Percentiles rank a stretch among this genome's conserved stretches.
phyloP scores from a whole-genome alignment of 2,329 filamentous ascomycete species.

The Chalara sp. region DNA sequence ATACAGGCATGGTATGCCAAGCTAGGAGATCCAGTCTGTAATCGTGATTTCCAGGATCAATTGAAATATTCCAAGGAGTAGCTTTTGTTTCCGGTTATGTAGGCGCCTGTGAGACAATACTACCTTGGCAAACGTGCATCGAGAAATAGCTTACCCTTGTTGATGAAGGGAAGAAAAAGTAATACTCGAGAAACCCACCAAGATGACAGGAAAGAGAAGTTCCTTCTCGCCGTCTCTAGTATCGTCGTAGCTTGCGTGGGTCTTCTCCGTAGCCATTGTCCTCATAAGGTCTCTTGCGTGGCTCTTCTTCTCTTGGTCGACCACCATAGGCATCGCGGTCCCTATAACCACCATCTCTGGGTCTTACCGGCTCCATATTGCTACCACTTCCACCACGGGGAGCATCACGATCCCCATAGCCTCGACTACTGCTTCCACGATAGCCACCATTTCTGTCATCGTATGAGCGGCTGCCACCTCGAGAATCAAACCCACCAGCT shows the following conservation, averaged over 20 bases:
- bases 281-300: slow-evolving; percentile 48
- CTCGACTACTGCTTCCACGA: slow-evolving; percentile 33
- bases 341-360: slow-evolving; percentile 50
- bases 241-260: slow-evolving; percentile 56
- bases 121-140: slow-evolving; percentile 26
- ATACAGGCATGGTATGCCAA: too few species aligned
- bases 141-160: slow-evolving; percentile 31
- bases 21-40: too few species aligned
- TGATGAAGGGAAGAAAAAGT: slow-evolving; percentile 29
- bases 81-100: too few species aligned
- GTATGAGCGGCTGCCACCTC: slow-evolving; percentile 50
- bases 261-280: slow-evolving; percentile 78
- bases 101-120: slow-evolving; percentile 11
- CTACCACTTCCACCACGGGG: slow-evolving; percentile 45
- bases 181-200: slow-evolving; percentile 42
- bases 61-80: too few species aligned
- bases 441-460: slow-evolving; percentile 49
- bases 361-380: slow-evolving; percentile 78
- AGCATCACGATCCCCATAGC: slow-evolving; percentile 33
- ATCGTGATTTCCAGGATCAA: too few species aligned
- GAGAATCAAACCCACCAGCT: slow-evolving; percentile 44
- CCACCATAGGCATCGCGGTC: slow-evolving; percentile 46
- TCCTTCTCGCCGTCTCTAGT: slow-evolving; percentile 38
- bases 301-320: slow-evolving; percentile 43
- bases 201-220: slow-evolving; percentile 4